Evolutionary conservation across 345 rosid species (phyloP), one percentile per base, ranked within the genome.

Genomic region (Combretum micranthum): DNA sequence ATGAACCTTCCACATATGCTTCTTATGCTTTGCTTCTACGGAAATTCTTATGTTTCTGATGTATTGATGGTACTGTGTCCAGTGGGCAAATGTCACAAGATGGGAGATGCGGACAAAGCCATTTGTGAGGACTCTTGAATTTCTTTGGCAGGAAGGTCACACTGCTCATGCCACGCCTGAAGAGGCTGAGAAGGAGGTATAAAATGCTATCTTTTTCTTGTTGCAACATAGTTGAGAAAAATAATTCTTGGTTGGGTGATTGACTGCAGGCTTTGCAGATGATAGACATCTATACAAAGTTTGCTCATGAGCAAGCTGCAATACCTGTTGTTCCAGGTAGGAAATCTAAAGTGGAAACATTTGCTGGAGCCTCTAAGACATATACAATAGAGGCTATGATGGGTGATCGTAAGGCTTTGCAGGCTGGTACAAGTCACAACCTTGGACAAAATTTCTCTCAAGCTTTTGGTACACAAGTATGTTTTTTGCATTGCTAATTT

Each of bases 351-450:
- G 69, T 79, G 61, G 97, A 86, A 72, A 88, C 91, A 21, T 89
- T 93, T 80, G 97, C 94, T 74, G 97, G 97, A 74, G 96, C 97
- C 73, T 74, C 69, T 59, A 80, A 70, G 75, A 93, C 96, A 15
- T 86, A 84, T 63, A 93, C 97, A 20, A 88, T 93, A 72, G 99
- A 93, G 79, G 99, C 94, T 75, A 88, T 93, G 99, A 93, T 93
- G 97, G 99, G 97, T 64, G 99, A 93, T 74, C 76, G 79, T 46
- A 93, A 86, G 70, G 99, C 97, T 47, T 74, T 86, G 72, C 97
- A 86, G 61, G 91, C 99, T 67, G 99, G 96, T 55, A 93, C 94
- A 18, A 84, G 97, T 74, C 97, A 93, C 77, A 86, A 85, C 72
- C 83, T 88, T 62, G 95, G 95, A 55, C 97, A 88, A 54, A 92